phyloP scores from a whole-genome alignment of 768 basidiomycete genomes.

The Termitomyces sp. region DNA sequence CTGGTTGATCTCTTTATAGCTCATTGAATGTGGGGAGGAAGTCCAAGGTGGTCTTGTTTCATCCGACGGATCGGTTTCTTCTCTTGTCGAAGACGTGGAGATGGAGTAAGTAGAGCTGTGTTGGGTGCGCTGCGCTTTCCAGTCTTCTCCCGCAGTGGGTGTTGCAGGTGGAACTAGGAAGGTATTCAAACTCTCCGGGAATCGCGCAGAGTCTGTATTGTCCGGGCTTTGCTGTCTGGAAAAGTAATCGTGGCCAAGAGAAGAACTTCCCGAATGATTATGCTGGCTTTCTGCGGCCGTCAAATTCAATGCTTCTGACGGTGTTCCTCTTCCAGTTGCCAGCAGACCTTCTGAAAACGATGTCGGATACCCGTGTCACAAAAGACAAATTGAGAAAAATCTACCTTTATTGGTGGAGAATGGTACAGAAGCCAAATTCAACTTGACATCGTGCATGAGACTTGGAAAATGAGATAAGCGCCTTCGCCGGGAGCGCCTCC shows the following conservation, averaged over 20 bases:
- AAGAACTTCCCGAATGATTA: not conserved
- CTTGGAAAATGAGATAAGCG: not conserved
- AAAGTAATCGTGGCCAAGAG: not conserved
- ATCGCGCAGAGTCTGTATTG: not conserved
- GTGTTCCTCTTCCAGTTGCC: not conserved
- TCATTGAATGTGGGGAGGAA: not conserved
- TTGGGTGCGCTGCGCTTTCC: not conserved
- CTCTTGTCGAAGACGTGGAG: not conserved
- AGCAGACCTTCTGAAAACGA: not conserved
- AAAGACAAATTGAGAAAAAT: not conserved
- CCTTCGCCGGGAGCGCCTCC: not conserved
- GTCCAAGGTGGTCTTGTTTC: not conserved
- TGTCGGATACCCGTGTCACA: not conserved
- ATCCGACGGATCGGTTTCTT: not conserved
- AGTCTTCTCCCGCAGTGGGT: not conserved
- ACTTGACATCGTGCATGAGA: not conserved
- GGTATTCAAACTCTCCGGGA: not conserved
- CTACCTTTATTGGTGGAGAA: not conserved
- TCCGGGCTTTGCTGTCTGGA: not conserved
- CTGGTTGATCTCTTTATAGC: not conserved
- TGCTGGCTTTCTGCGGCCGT: not conserved
- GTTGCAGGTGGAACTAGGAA: not conserved
- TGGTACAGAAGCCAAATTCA: not conserved
- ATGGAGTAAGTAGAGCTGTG: not conserved
- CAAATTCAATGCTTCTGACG: not conserved